Conservation (phyloP, 2,329 filamentous ascomycete species). For the Aureobasidium sp. region DNA sequence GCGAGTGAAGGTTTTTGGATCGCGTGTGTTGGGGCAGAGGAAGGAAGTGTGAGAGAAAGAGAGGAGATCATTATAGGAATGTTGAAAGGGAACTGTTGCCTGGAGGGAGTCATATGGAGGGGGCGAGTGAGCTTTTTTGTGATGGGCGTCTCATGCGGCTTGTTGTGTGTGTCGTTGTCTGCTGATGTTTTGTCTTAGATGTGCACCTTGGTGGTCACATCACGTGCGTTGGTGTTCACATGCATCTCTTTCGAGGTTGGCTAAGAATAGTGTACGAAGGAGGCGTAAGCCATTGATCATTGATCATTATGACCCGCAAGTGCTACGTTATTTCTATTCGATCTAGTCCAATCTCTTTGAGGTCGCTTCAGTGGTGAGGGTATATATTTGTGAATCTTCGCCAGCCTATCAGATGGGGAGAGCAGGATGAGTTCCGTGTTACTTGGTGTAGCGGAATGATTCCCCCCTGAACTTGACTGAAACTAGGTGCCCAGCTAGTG, state of each 20-base stretch:
- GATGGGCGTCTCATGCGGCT: not conserved
- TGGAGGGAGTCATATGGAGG: not conserved
- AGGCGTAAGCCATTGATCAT: too few species aligned
- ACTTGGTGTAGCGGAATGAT: not conserved
- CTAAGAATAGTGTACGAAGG: constrained; percentile 2
- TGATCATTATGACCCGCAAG: too few species aligned
- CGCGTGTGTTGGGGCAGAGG: not conserved
- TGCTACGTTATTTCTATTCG: too few species aligned
- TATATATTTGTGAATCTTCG: not conserved
- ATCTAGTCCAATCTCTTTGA: too few species aligned
- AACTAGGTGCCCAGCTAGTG: not conserved
- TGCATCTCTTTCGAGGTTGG: not conserved
- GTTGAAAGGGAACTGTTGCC: not conserved
- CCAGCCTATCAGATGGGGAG: not conserved
- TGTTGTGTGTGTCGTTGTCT: not conserved
- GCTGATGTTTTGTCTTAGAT: constrained; percentile 4
- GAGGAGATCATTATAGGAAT: not conserved
- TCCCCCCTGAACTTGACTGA: not conserved
- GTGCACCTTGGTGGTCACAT: not conserved
- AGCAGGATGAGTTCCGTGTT: not conserved
- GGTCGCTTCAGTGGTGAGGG: not conserved
- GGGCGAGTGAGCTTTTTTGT: not conserved
- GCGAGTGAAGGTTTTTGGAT: not conserved
- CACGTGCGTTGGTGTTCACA: not conserved
- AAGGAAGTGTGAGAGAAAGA: not conserved